Base-by-base conservation (phyloP, 2,329 filamentous ascomycete species). In the Pseudogymnoascus sp. region DNA sequence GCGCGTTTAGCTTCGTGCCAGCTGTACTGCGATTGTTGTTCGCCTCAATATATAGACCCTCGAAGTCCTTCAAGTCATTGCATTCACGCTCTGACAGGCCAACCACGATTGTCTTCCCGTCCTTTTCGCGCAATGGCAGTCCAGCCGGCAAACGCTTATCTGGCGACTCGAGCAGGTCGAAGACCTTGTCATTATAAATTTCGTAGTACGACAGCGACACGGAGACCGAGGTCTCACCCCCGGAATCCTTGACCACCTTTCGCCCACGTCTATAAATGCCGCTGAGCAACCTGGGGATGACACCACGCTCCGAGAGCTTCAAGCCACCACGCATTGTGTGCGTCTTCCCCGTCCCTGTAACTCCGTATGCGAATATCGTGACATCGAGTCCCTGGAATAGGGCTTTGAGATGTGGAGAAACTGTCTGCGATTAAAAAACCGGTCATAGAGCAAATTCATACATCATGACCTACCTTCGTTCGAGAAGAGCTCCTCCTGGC, bases 151-250 rank as follows among this genome's bases (percentile, higher is more conserved):
- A 92, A 60, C 94, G 88, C 78, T 92, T 95, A 74, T 97, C 92
- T 0, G 87, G 89, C 0, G 91, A 81, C 73, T 96, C 90, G 68
- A 97, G 91, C 33, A 97, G 79, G 73, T 97, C 92, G 71, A 88
- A 96, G 18, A 96, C 92, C 73, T 93, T 93, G 78, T 97, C 92
- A 74, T 95, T 96, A 77, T 97, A 97, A 68, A 97, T 96, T 74
- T 97, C 92, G 77, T 96, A 96, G 77, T 97, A 97, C 28, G 90
- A 92, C 71, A 97, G 82, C 11, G 85, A 81, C 14, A 96, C 90
- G 7, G 84, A 79, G 21, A 95, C 90, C 1, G 78, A 81, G 0
- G 87, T 92, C 61, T 85, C 79, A 10, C 87, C 90, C 4, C 81
- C 79, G 1, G 86, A 83, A 70, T 96, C 92, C 75, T 93, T 94